These are phyloP conservation scores for Chrysanthemum makinoi DNA, from an alignment of 129 eudicot species.

Conservation along the genomic window DNA sequence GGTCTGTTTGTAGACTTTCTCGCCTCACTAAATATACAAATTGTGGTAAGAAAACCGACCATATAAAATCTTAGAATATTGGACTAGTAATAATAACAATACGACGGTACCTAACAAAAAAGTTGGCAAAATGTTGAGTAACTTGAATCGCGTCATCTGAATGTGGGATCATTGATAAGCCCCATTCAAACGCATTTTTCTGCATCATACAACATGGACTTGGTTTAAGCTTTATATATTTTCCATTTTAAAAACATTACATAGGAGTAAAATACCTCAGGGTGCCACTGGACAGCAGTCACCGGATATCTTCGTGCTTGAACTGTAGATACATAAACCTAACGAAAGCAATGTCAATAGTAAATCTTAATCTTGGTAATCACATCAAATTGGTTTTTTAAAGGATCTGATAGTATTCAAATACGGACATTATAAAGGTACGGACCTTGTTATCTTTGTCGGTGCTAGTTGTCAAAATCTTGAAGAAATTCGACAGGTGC, in stretches of 20 bases:
- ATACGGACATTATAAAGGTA: background rate
- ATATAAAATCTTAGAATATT: background rate
- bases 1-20: slow-evolving; percentile 73
- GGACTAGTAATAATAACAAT: background rate
- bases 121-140: slow-evolving; percentile 84
- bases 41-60: background rate
- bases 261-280: slow-evolving; percentile 58
- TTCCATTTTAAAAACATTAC: no score
- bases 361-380: slow-evolving; percentile 4
- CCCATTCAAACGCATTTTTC: slow-evolving; percentile 97
- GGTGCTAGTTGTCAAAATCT: slow-evolving; percentile 61
- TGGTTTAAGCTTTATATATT: background rate
- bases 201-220: slow-evolving; percentile 24
- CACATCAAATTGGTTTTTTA: background rate
- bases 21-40: slow-evolving; percentile 61
- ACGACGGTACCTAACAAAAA: slow-evolving; percentile 51
- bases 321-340: slow-evolving; percentile 88
- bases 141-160: slow-evolving; percentile 84
- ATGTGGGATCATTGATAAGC: slow-evolving; percentile 70
- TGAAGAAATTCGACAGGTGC: slow-evolving; percentile 53
- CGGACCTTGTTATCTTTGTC: slow-evolving; percentile 60
- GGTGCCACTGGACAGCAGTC: slow-evolving; percentile 91
- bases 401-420: background rate
- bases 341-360: slow-evolving; percentile 12
- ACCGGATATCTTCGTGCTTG: slow-evolving; percentile 69